These are phyloP conservation scores for Magnaporthiopsis poae DNA, from an alignment of 2,329 filamentous ascomycete genomes.

Conservation along the genomic window DNA sequence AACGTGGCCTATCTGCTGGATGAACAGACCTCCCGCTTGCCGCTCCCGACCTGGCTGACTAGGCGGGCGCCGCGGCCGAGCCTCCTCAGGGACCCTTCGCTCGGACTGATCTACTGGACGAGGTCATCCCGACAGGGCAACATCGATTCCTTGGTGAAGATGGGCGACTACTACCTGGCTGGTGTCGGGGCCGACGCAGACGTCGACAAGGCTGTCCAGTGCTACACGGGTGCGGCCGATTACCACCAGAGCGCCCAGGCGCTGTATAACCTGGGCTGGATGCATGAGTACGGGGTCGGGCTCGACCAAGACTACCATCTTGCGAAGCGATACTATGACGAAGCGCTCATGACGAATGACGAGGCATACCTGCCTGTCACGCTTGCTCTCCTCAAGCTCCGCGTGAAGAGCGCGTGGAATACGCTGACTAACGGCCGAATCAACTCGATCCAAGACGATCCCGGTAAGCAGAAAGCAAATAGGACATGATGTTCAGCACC, in stretches of 20 bases:
- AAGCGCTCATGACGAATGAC: constrained; percentile 79
- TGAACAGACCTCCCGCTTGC: constrained; percentile 53
- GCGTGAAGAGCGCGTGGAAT: constrained; percentile 86
- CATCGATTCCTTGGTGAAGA: constrained; percentile 88
- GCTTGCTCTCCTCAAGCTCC: constrained; percentile 74
- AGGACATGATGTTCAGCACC: neutral
- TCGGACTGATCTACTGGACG: constrained; percentile 89
- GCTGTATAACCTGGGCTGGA: constrained; percentile 95
- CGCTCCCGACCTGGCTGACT: constrained; percentile 32
- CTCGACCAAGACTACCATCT: constrained; percentile 93
- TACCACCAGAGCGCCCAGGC: constrained; percentile 88
- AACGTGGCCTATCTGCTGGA: constrained; percentile 85
- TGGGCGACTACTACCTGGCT: constrained; percentile 91
- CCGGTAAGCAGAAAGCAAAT: constrained; percentile 45
- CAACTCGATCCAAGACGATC: constrained; percentile 85
- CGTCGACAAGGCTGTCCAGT: constrained; percentile 78
- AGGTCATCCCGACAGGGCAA: constrained; percentile 87
- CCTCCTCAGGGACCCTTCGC: constrained; percentile 40
- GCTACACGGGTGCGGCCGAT: constrained; percentile 86
- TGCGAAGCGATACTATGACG: constrained; percentile 90
- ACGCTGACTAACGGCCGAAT: constrained; percentile 80
- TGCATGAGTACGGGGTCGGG: constrained; percentile 94
- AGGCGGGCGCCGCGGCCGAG: constrained; percentile 17
- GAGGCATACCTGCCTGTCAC: constrained; percentile 93
- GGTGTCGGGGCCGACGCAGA: constrained; percentile 66